These are phyloP conservation scores for Paragyromitra xinjiangensis DNA, from an alignment of 495 filamentous ascomycete species.

Conservation along the genomic window DNA sequence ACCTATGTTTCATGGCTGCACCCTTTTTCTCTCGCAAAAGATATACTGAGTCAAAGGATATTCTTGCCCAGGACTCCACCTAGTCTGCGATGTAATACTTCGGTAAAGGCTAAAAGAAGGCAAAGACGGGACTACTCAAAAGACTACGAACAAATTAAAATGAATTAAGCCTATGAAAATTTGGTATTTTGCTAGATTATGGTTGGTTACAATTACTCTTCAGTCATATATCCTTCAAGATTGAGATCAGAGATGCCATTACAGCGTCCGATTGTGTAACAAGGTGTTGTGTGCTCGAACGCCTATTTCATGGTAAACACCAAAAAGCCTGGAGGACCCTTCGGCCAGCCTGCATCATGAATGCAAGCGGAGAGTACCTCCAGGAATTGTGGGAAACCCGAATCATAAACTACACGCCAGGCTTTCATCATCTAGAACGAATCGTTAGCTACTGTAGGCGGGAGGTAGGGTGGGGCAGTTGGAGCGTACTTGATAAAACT, in stretches of 20 bases:
- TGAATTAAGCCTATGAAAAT: slow-evolving; percentile 52
- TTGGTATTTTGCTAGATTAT: neutral
- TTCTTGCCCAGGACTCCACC: slow-evolving; percentile 59
- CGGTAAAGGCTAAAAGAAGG: slow-evolving; percentile 3
- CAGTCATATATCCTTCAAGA: slow-evolving; percentile 62
- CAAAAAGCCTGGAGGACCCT: slow-evolving; percentile 79
- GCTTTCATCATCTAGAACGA: slow-evolving; percentile 94
- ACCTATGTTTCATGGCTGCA: slow-evolving; percentile 33
- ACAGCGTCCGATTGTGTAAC: slow-evolving; percentile 95
- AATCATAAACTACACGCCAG: slow-evolving; percentile 92
- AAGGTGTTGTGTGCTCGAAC: slow-evolving; percentile 98
- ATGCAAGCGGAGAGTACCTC: slow-evolving; percentile 74
- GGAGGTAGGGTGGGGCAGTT: slow-evolving; percentile 1
- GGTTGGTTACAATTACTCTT: neutral
- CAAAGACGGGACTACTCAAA: no score
- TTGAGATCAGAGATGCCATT: slow-evolving; percentile 92
- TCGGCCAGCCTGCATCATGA: slow-evolving; percentile 75
- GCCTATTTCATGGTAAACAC: slow-evolving; percentile 89
- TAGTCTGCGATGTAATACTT: slow-evolving; percentile 49
- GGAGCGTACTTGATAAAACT: slow-evolving; percentile 88
- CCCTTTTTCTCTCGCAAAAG: slow-evolving; percentile 55
- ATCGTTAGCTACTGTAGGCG: slow-evolving; percentile 1
- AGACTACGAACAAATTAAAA: slow-evolving; percentile 31
- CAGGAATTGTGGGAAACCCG: slow-evolving; percentile 69
- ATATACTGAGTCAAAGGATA: slow-evolving; percentile 59